These are phyloP conservation scores for Malassezia equina DNA, from an alignment of 1,284 basidiomycete species.

Conservation along the genomic window DNA sequence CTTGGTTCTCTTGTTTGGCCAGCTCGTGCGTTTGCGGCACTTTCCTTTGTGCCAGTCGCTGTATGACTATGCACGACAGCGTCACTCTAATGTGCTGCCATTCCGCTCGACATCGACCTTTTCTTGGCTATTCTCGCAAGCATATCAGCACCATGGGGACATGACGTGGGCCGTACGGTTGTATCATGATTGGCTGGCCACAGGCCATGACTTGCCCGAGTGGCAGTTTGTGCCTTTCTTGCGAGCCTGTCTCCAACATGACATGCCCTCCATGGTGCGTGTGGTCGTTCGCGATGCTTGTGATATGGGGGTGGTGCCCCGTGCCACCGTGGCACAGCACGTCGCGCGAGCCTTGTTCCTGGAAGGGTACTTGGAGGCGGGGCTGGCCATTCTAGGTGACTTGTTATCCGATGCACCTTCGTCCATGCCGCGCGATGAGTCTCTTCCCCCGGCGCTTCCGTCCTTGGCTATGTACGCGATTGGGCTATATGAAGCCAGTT, in stretches of 20 bases:
- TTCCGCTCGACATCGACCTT: not conserved
- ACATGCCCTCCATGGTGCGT: constrained; percentile 4
- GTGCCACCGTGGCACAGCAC: not conserved
- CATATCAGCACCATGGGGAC: not conserved
- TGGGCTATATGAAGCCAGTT: constrained; percentile 8
- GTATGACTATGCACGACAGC: constrained; percentile 4
- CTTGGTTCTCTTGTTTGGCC: not conserved
- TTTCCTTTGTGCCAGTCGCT: not conserved
- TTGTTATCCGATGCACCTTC: not conserved
- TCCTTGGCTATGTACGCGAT: constrained; percentile 7
- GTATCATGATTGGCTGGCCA: constrained; percentile 12
- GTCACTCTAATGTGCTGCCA: not conserved
- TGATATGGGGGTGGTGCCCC: not conserved
- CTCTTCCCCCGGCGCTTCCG: not conserved
- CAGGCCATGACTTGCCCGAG: not conserved
- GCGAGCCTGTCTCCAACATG: not conserved
- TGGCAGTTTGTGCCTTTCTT: not conserved
- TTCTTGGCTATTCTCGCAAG: constrained; percentile 3
- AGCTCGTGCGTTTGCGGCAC: not conserved
- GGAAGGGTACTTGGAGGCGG: constrained; percentile 2
- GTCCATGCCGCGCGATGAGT: not conserved
- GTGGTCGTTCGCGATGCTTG: constrained; percentile 5
- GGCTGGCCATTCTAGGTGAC: not conserved
- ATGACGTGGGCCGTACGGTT: constrained; percentile 10
- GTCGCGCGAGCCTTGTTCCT: constrained; percentile 1